These are phyloP conservation scores for Scalesia atractyloides DNA, from an alignment of 129 eudicot genomes.

Conservation along the genomic window DNA sequence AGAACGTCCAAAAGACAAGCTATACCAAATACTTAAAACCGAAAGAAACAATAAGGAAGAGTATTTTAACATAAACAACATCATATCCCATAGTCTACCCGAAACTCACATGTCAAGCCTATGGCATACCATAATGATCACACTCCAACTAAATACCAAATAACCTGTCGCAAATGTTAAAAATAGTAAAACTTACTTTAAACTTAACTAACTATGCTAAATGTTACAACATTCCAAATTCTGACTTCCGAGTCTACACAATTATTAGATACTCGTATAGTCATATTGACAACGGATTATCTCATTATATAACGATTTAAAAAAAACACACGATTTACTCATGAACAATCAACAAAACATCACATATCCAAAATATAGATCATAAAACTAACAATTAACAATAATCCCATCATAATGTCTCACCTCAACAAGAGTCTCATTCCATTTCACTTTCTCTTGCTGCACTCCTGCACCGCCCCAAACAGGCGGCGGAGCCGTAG, in stretches of 20 bases:
- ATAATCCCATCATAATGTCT: neutral
- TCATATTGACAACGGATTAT: no score
- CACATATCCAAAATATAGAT: neutral
- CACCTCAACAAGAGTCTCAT: conserved; percentile 43
- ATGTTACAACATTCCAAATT: neutral
- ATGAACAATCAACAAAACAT: no score
- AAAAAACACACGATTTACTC: neutral
- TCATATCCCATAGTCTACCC: no score
- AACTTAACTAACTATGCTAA: neutral
- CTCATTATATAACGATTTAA: neutral
- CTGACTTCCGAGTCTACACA: neutral
- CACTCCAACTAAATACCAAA: neutral
- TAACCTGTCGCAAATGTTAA: neutral
- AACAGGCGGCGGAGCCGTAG: conserved; percentile 67
- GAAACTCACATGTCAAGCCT: no score
- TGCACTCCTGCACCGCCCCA: conserved; percentile 56
- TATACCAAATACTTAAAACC: neutral
- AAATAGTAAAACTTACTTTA: neutral
- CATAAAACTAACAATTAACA: conserved; percentile 8
- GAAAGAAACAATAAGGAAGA: neutral
- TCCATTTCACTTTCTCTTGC: conserved; percentile 47
- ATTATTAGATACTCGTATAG: no score
- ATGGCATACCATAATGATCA: neutral
- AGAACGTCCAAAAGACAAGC: neutral
- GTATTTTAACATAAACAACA: neutral